Conservation (phyloP, 345 rosid genomes). For the Passiflora organensis region DNA sequence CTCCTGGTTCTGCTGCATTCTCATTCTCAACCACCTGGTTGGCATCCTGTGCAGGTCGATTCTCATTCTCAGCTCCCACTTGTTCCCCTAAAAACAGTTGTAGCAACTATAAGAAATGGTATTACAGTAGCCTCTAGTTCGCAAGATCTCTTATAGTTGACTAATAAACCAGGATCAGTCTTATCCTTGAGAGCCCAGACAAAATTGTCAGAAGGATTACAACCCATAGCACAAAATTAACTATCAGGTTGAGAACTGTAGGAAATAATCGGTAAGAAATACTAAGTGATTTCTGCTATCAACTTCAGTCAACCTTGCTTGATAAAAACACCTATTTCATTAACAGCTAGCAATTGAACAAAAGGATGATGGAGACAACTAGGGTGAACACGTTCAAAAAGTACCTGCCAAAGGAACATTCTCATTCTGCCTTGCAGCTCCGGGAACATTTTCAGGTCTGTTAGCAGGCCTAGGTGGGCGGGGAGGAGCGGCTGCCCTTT, state of each 20-base stretch:
- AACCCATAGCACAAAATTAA: too few relatives aligned
- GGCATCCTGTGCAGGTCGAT: constrained; percentile 37
- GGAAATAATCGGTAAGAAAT: too few relatives aligned
- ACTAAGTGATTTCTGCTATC: too few relatives aligned
- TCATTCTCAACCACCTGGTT: constrained; percentile 54
- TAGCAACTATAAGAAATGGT: not conserved
- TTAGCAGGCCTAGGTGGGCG: constrained; percentile 63
- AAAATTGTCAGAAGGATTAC: too few relatives aligned
- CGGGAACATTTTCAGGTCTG: constrained; percentile 63
- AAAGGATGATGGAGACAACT: too few relatives aligned
- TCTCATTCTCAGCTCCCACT: constrained; percentile 64
- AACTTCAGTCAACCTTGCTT: too few relatives aligned
- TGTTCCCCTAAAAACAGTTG: constrained; percentile 45
- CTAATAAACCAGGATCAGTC: too few relatives aligned
- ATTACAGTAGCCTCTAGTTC: not conserved
- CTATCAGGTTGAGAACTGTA: too few relatives aligned
- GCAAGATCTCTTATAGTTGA: too few relatives aligned
- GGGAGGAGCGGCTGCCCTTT: constrained; percentile 93
- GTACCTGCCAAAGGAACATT: constrained; percentile 57
- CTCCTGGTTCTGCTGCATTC: constrained; percentile 39
- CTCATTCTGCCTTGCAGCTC: constrained; percentile 62
- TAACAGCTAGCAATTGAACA: too few relatives aligned
- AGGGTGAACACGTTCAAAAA: not conserved
- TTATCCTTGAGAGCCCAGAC: too few relatives aligned
- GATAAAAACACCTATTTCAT: too few relatives aligned